Evolutionary conservation across 805 yeast genomes (phyloP).

Genomic region (Kluyveromyces wickerhamii): DNA sequence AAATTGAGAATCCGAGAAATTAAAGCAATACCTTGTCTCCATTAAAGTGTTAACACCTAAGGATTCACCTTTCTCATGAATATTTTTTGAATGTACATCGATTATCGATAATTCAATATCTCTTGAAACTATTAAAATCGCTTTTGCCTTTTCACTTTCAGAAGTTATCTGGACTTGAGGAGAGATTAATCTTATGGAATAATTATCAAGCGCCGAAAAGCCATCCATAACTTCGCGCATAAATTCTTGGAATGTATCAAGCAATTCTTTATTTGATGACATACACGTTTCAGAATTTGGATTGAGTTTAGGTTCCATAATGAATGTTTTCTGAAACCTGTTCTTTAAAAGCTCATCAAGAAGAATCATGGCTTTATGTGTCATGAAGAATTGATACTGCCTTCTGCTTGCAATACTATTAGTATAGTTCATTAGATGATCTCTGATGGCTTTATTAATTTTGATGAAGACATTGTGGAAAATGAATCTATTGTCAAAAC

Average conservation of each 20-base stretch:
- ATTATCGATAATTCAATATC: constrained; percentile 52
- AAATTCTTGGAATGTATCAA: constrained; percentile 41
- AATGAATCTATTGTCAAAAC: constrained; percentile 51
- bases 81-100: constrained; percentile 32
- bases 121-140: constrained; percentile 46
- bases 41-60: constrained; percentile 32
- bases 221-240: constrained; percentile 35
- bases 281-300: constrained; percentile 3
- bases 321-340: constrained; percentile 15
- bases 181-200: constrained; percentile 44
- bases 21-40: constrained; percentile 50
- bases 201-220: constrained; percentile 41
- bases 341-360: constrained; percentile 34
- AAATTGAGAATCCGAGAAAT: constrained; percentile 47
- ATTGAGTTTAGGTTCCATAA: constrained; percentile 13
- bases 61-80: constrained; percentile 20
- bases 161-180: constrained; percentile 56
- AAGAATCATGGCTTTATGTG: constrained; percentile 42
- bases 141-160: constrained; percentile 38
- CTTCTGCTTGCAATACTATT: constrained; percentile 37
- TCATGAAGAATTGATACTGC: constrained; percentile 38
- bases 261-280: constrained; percentile 25
- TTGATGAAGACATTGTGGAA: constrained; percentile 47
- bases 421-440: constrained; percentile 41
- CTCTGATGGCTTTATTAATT: constrained; percentile 45